Evolutionary conservation across 768 basidiomycete species (phyloP).

Genomic region (Leccinum fibrillosum): DNA sequence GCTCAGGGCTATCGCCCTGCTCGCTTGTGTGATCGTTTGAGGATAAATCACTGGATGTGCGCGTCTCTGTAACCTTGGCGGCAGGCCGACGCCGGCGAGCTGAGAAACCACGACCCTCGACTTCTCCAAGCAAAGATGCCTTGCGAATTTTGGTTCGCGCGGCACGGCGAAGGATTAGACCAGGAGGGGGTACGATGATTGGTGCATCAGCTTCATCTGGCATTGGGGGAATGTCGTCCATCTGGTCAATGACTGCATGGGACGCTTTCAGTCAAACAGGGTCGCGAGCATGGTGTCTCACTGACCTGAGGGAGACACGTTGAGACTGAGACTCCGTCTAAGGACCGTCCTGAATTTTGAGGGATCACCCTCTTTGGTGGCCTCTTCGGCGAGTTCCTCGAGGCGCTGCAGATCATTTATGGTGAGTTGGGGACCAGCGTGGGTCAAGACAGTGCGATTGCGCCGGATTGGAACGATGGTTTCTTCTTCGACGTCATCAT

Average conservation of each 20-base stretch:
- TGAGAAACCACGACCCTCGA: conserved; percentile 79
- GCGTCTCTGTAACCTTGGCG: conserved; percentile 36
- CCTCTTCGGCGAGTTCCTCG: conserved; percentile 91
- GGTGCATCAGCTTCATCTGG: conserved; percentile 87
- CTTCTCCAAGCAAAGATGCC: conserved; percentile 68
- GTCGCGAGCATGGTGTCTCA: conserved; percentile 13
- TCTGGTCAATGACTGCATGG: conserved; percentile 56
- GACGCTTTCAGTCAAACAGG: conserved; percentile 22
- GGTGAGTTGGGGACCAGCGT: conserved; percentile 81
- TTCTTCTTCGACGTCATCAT: conserved; percentile 72
- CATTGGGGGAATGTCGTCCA: conserved; percentile 65
- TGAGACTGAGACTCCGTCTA: conserved; percentile 84
- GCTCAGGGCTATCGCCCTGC: conserved; percentile 52
- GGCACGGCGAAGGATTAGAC: conserved; percentile 85
- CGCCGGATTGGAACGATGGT: conserved; percentile 67
- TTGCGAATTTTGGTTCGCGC: conserved; percentile 97
- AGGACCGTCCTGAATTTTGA: conserved; percentile 74
- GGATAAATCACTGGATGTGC: conserved; percentile 69
- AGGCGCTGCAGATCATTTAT: conserved; percentile 92
- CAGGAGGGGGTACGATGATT: conserved; percentile 80
- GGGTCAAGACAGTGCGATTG: conserved; percentile 62
- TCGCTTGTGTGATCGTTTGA: conserved; percentile 53
- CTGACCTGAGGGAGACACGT: conserved; percentile 82
- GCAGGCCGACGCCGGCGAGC: conserved; percentile 29
- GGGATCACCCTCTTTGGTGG: conserved; percentile 78